Base-by-base conservation (phyloP, 2,329 filamentous ascomycete genomes). In the Cladophialophora carrionii region DNA sequence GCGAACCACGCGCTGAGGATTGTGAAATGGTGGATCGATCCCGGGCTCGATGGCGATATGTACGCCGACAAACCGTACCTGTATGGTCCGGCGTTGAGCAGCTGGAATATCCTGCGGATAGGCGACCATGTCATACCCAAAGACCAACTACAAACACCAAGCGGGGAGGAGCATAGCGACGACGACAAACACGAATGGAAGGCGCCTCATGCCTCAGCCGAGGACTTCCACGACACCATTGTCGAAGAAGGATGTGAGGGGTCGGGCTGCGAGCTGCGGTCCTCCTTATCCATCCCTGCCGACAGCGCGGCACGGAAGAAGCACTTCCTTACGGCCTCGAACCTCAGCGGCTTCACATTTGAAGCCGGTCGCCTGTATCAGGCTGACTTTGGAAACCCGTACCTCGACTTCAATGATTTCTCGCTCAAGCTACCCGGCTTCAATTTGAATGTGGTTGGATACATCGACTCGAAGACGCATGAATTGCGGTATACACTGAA, bases 401-500 rank as follows among this genome's bases (percentile, higher is more conserved):
- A 96, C 77, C 78, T 99, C 53, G 92, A 96, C 77, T 97, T 98
- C 76, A 89, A 88, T 73, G 74, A 77, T 70, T 78, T 81, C 61
- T 75, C 76, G 2, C 71, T 79, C 17, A 75, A 75, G 10, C 67
- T 79, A 26, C 77, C 76, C 29, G 75, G 77, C 1, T 76, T 78
- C 61, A 69, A 66, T 17, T 68, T 78, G 52, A 76, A 75, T 62
- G 72, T 78, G 55, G 69, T 73, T 48, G 73, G 76, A 55, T 78
- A 78, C 62, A 76, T 81, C n/a, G 74, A 79, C 72, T 84, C 86
- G 75, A 90, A 90, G 82, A 89, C 90, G 81, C 91, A 96, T 79
- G 84, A 88, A 71, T 85, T 96, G 79, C 93, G 93, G 84, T 97
- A 98, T 78, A 91, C 96, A 64, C 84, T 98, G 74, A 94, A 93